A percentile compares a stretch with the other conserved stretches of the same genome.
These are phyloP conservation scores for Trametes meyenii DNA, from an alignment of 768 basidiomycete species.

Conservation along the genomic window DNA sequence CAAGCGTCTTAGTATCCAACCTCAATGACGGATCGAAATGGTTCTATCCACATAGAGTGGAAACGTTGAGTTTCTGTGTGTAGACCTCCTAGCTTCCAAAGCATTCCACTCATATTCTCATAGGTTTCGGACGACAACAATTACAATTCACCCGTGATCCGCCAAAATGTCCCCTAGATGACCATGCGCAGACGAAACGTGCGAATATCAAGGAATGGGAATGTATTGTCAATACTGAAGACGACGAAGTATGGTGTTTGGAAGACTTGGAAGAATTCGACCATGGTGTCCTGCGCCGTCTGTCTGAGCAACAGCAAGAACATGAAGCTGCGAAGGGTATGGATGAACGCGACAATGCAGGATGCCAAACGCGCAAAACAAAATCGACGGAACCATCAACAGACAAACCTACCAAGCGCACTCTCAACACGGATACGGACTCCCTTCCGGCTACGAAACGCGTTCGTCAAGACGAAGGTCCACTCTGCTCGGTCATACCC, in stretches of 20 bases:
- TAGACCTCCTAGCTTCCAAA: no score
- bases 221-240: background rate
- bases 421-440: background rate
- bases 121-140: no score
- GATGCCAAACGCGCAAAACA: background rate
- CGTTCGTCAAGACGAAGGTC: background rate
- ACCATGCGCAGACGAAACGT: no score
- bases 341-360: background rate
- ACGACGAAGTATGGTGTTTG: constrained; percentile 7
- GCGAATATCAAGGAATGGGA: constrained; percentile 8
- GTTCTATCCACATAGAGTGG: no score
- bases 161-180: no score
- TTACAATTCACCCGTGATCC: no score
- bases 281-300: background rate
- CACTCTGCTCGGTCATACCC: background rate
- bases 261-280: constrained; percentile 22
- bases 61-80: no score
- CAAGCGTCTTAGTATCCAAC: no score
- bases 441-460: background rate
- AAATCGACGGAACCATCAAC: background rate
- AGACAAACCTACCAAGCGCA: background rate
- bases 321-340: background rate
- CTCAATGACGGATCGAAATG: no score
- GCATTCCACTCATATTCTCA: no score
- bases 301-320: background rate